Evolutionary conservation across 2,329 filamentous ascomycete species (phyloP), one percentile per base, ranked within the genome.

Genomic region (Sclerotinia spermophila): DNA sequence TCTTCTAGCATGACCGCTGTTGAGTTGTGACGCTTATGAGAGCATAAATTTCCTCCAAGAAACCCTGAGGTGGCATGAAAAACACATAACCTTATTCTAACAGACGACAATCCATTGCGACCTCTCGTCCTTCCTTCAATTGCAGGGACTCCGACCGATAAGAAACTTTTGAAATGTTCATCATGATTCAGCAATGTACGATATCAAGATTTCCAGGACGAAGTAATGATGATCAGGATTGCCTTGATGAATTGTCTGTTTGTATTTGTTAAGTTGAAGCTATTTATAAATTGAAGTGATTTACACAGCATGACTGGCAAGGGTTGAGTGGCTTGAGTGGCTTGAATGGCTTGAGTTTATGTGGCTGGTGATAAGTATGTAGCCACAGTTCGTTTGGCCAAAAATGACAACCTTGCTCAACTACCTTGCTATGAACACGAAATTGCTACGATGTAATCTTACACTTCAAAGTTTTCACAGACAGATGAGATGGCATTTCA

Each of bases 151-250:
- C 19, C 30, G 19, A 35, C 19, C 19, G 4, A 30, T 3, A 24
- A 15, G 35, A 3, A 3, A 11, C 2, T 15, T 35, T 38, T n/a
- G 1, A 17, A 58, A 58, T 8, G 7, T 58, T 15, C 21, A 6
- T 58, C 3, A n/a, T 33, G 38, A 58, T n/a, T 58, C 33, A 38
- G 3, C 33, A 5, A 38, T 8, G 24, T 58, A 15, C 19, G 6
- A 17, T 58, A 17, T 38, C 21, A 15, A n/a, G 24, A 2, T 6
- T 2, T 8, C 17, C 5, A n/a, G 13, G 6, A n/a, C 2, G 0
- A 1, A 15, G 2, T 5, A 4, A 38, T 8, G 21, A n/a, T 17
- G 0, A 58, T n/a, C 15, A 2, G 15, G 5, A 58, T 58, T 13
- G 11, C 21, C 33, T 58, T 7, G n/a, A 58, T 15, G 1, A 3